A percentile compares a stretch with the other conserved stretches of the same genome.
phyloP scores from a whole-genome alignment of 2,329 filamentous ascomycete genomes.

The Verticillium nubilum region DNA sequence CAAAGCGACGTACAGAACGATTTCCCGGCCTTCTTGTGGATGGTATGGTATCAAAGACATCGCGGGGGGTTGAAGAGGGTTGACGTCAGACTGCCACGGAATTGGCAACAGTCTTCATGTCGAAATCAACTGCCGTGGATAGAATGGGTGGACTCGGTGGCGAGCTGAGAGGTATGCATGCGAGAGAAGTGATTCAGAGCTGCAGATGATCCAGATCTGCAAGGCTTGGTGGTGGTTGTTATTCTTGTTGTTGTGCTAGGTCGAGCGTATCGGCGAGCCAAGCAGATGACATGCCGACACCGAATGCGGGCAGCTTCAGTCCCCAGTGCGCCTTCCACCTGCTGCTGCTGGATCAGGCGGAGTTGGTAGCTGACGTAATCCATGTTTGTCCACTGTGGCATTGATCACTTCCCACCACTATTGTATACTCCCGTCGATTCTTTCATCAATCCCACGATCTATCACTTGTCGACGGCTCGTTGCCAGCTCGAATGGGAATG shows the following conservation, averaged over 20 bases:
- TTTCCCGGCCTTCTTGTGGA: slow-evolving; percentile 66
- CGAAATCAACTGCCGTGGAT: neutral
- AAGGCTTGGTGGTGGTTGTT: neutral
- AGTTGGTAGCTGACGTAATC: neutral
- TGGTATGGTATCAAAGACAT: slow-evolving; percentile 74
- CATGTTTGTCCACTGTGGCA: too few relatives aligned
- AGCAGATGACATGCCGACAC: neutral
- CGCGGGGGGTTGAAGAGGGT: neutral
- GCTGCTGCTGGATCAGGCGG: neutral
- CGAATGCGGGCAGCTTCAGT: neutral
- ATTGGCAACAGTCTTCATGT: neutral
- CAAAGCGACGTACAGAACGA: slow-evolving; percentile 64
- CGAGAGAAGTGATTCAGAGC: neutral
- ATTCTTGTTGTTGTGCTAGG: neutral
- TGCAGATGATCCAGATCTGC: neutral
- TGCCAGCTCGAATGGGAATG: too few relatives aligned
- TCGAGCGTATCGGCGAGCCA: neutral
- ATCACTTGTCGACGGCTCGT: too few relatives aligned
- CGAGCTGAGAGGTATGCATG: neutral
- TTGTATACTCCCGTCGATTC: too few relatives aligned
- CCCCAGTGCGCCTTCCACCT: neutral
- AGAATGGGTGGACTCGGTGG: neutral
- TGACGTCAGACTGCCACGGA: neutral
- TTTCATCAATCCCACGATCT: too few relatives aligned
- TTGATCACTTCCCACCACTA: too few relatives aligned